Conservation (phyloP, 129 eudicot species). For the Flaveria linearis region DNA sequence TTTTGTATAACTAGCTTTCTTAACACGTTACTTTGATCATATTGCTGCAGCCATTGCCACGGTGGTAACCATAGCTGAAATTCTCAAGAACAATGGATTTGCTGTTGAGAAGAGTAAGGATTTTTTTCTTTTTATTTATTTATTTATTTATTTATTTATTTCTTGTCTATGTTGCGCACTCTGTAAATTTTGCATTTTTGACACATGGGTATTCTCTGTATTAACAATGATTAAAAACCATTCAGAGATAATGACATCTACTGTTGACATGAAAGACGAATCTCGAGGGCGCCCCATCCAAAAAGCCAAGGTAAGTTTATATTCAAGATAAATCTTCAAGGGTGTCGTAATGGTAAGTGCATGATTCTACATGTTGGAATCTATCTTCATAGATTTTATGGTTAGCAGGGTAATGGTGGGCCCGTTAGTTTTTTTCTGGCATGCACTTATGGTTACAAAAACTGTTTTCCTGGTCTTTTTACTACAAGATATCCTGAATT, state of each 20-base stretch:
- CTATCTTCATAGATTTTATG: no score
- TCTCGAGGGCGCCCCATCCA: constrained; percentile 69
- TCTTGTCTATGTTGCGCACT: neutral
- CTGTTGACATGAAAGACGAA: constrained; percentile 82
- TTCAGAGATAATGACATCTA: constrained; percentile 77
- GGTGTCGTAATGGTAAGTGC: neutral
- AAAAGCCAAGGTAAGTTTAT: constrained; percentile 67
- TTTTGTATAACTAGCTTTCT: neutral
- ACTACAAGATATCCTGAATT: neutral
- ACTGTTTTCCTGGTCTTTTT: neutral
- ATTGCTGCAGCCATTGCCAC: constrained; percentile 59
- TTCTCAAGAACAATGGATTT: constrained; percentile 64
- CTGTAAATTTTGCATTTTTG: neutral
- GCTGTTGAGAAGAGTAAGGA: constrained; percentile 63
- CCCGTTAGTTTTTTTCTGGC: no score
- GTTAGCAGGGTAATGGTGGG: no score
- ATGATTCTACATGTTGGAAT: neutral
- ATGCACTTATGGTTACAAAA: neutral
- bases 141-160: no score
- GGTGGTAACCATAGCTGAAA: constrained; percentile 62
- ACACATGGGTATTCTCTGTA: neutral
- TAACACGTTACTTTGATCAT: neutral
- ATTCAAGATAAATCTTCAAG: neutral
- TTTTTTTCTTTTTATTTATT: neutral
- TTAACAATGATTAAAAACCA: neutral